Evolutionary conservation across 164 flowering plant genomes (phyloP).

Genomic region (Vitis cinerea): DNA sequence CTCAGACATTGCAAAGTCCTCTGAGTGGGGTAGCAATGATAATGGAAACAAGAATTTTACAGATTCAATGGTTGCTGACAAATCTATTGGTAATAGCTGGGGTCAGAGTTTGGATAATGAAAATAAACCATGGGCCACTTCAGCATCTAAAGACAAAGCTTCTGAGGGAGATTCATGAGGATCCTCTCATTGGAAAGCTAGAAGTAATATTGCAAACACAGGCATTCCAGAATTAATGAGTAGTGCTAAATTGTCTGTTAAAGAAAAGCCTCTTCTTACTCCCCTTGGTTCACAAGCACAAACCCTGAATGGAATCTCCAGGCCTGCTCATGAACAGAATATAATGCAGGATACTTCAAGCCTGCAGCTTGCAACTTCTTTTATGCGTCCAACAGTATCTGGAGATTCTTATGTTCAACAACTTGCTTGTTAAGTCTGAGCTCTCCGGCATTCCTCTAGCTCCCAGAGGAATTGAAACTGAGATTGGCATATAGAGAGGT

Average conservation of each 20-base stretch:
- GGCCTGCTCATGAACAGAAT: constrained; percentile 13
- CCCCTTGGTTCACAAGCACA: constrained; percentile 21
- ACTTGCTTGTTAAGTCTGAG: too few species aligned
- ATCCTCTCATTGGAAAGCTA: constrained; percentile 12
- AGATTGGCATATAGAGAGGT: constrained; percentile 96
- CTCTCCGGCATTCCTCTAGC: too few species aligned
- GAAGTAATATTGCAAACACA: constrained; percentile 14
- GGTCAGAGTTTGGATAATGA: constrained; percentile 19
- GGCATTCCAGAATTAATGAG: constrained; percentile 16
- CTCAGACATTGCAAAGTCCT: too few species aligned
- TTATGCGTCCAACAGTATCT: constrained; percentile 9
- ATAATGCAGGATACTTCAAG: constrained; percentile 16
- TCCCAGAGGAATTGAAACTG: constrained; percentile 81
- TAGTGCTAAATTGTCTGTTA: constrained; percentile 25
- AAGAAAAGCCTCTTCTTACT: constrained; percentile 19
- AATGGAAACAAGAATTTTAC: not conserved
- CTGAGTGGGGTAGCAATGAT: constrained; percentile 3
- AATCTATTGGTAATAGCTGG: constrained; percentile 15
- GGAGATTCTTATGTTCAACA: constrained; percentile 19
- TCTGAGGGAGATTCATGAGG: constrained; percentile 15
- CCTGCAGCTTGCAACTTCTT: constrained; percentile 12
- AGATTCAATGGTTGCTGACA: not conserved
- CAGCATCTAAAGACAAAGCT: constrained; percentile 10
- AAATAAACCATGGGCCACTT: constrained; percentile 12
- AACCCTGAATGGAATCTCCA: constrained; percentile 8